Evolutionary conservation across 306 rosid genomes (phyloP).

Genomic region (Vicia faba): DNA sequence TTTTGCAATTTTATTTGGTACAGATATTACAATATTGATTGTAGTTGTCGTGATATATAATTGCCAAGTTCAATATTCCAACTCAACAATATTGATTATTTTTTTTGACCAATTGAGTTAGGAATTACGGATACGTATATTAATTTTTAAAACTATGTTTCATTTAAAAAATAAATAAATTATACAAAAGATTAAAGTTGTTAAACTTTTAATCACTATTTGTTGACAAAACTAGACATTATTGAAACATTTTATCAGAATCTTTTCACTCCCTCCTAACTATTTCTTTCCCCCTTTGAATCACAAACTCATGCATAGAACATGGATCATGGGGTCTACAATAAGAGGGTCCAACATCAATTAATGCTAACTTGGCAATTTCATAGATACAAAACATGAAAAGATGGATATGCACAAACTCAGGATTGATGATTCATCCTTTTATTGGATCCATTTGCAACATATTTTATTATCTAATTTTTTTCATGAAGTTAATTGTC

Average conservation of each 20-base stretch:
- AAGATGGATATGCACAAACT: slow-evolving; percentile 23
- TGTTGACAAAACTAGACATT: slow-evolving; percentile 22
- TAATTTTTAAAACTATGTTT: not conserved
- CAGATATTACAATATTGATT: too few species aligned
- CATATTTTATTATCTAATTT: not conserved
- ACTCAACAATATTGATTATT: too few species aligned
- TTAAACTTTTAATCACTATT: slow-evolving; percentile 8
- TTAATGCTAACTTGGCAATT: slow-evolving; percentile 38
- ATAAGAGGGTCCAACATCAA: slow-evolving; percentile 34
- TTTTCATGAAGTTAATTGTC: slow-evolving; percentile 31
- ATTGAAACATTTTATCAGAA: slow-evolving; percentile 2
- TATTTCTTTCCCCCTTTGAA: slow-evolving; percentile 26
- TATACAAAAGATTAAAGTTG: not conserved
- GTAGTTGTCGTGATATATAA: too few species aligned
- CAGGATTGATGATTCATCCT: slow-evolving; percentile 33
- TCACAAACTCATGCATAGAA: slow-evolving; percentile 37
- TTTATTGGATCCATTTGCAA: slow-evolving; percentile 27
- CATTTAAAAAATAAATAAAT: not conserved
- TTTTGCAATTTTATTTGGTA: too few species aligned
- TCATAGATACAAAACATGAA: slow-evolving; percentile 32
- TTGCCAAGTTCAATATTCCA: too few species aligned
- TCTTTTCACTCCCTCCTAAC: not conserved
- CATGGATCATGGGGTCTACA: slow-evolving; percentile 25
- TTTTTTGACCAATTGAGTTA: too few species aligned
- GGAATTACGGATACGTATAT: too few species aligned